Conservation (phyloP, 306 rosid genomes). For the Herpetospermum pedunculosum region DNA sequence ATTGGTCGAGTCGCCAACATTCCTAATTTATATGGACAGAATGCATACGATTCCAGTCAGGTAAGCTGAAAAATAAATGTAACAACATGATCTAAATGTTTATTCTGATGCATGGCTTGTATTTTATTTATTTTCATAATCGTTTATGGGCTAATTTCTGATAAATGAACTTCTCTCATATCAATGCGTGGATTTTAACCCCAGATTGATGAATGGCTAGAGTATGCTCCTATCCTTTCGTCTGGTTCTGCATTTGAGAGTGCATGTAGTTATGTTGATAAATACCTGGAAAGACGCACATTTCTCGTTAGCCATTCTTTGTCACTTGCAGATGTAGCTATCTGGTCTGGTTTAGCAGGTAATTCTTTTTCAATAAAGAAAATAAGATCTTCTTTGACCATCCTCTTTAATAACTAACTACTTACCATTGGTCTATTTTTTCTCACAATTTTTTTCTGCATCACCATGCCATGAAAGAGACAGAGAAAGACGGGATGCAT, state of each 20-base stretch:
- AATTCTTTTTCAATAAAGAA: not conserved
- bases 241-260: conserved; percentile 75
- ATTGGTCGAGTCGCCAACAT: conserved; percentile 39
- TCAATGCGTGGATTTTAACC: not conserved
- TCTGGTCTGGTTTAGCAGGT: conserved; percentile 92
- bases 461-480: not conserved
- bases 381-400: not conserved
- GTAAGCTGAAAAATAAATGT: conserved; percentile 23
- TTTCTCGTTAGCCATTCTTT: conserved; percentile 46
- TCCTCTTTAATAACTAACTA: not conserved
- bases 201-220: conserved; percentile 81
- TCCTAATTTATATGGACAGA: conserved; percentile 55
- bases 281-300: conserved; percentile 44
- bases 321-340: conserved; percentile 73
- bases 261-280: conserved; percentile 64
- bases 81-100: not conserved
- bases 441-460: not conserved
- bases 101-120: not conserved
- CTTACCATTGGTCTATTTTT: not conserved
- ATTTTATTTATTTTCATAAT: not conserved
- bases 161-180: not conserved
- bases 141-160: not conserved
- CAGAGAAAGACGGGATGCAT: not conserved
- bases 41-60: conserved; percentile 51
- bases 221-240: conserved; percentile 53